Evolutionary conservation across 2,329 filamentous ascomycete genomes (phyloP), one percentile per base, ranked within the genome.

Genomic region (Gremmenia infestans): DNA sequence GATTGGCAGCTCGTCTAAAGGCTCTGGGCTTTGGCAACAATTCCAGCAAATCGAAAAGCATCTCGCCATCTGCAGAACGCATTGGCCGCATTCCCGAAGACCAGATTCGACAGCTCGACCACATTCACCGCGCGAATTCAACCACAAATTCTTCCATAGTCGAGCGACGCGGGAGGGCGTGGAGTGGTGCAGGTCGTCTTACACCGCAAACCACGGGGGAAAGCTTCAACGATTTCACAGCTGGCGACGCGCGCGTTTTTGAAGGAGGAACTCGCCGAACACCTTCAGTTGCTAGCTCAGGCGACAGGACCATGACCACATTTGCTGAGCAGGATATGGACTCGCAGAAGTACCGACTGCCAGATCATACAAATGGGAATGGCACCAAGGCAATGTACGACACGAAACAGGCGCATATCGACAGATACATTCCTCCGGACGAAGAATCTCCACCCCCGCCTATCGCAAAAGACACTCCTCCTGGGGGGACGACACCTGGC

Each of bases 311-410:
- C 45, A 68, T 69, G 67, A 59, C 58, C 48, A 64, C 60, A 55
- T 53, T 62, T 61, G 61, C 55, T 50, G 65, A 77, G 52, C 76
- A 77, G 56, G 80, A 81, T 62, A 85, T 87, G 79, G 87, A 91
- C 72, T 86, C 82, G 55, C 81, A 87, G 68, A 90, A 91, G 71
- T 91, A 89, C 69, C 81, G 84, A 46, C 74, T 90, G 69, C 86
- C 87, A 54, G 87, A 91, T 71, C 81, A 86, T 68, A 81, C 76
- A 52, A 86, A 84, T 72, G 79, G 83, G 72, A 81, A 89, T 76
- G 82, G 83, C 72, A 79, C 83, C 69, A 86, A 87, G 68, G 79
- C 78, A 42, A 81, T 82, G 59, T 73, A 77, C 35, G 79, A 82
- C 39, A 82, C 76, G 45, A 79, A 79, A 55, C 76, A 77, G 61